These are phyloP conservation scores for Chrysosporium keratinophilum DNA, from an alignment of 2,329 filamentous ascomycete species.

Conservation along the genomic window DNA sequence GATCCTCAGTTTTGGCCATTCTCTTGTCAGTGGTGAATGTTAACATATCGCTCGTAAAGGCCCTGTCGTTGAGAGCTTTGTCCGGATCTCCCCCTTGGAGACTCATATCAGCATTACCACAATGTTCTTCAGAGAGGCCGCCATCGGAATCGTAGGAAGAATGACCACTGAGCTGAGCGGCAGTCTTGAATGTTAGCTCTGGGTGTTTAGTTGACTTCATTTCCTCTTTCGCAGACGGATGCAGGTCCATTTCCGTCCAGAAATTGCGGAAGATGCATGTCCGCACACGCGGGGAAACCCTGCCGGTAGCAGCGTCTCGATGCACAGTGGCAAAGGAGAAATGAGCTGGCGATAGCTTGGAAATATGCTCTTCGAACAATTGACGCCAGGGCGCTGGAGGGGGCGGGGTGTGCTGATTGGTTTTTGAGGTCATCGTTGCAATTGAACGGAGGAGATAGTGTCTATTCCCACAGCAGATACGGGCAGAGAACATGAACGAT, in stretches of 20 bases:
- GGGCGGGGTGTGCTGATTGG: not conserved
- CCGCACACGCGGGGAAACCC: constrained; percentile 47
- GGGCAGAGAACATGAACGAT: not conserved
- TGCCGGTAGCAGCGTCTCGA: constrained; percentile 9
- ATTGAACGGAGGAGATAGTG: not conserved
- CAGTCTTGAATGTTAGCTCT: no score
- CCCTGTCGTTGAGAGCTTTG: constrained; percentile 47
- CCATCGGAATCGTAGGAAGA: not conserved
- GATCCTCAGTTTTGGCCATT: constrained; percentile 71
- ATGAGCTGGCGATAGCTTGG: constrained; percentile 1
- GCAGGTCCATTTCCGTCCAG: constrained; percentile 56
- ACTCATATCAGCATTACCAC: not conserved
- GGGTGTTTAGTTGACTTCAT: constrained; percentile 33
- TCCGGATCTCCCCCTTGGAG: not conserved
- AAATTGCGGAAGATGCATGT: constrained; percentile 80
- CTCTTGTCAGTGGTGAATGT: constrained; percentile 80
- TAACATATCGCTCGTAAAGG: constrained; percentile 66
- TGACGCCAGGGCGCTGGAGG: constrained; percentile 14
- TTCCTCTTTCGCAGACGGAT: constrained; percentile 60
- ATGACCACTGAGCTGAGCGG: no score
- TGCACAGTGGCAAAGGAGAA: constrained; percentile 16
- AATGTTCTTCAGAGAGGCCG: not conserved
- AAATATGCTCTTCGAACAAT: constrained; percentile 10
- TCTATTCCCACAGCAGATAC: not conserved
- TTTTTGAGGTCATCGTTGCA: not conserved